These are phyloP conservation scores for Histomonas meleagridis DNA, from an alignment of 208 protist genomes.

Conservation along the genomic window DNA sequence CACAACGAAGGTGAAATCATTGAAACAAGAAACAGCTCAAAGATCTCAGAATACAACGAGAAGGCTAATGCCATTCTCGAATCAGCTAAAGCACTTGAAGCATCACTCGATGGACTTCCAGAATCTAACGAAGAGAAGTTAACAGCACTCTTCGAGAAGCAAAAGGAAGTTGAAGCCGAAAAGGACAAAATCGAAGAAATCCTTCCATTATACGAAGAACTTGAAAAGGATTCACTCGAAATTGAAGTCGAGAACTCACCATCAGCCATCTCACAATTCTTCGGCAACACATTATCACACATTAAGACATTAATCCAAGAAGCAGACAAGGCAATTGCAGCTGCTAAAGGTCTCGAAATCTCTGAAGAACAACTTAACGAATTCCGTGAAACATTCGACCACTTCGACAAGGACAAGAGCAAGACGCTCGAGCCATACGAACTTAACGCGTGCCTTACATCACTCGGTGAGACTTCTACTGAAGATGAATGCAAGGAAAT, in stretches of 20 bases:
- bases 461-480: neutral
- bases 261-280: neutral
- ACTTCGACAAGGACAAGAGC: neutral
- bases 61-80: neutral
- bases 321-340: neutral
- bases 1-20: neutral
- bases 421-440: neutral
- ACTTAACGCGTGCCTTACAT: slow-evolving; percentile 8
- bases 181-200: neutral
- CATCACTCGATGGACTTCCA: neutral
- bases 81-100: neutral
- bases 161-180: neutral
- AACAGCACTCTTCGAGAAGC: neutral
- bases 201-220: neutral
- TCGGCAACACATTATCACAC: neutral
- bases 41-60: neutral
- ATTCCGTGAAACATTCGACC: neutral
- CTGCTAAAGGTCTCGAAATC: slow-evolving; percentile 25
- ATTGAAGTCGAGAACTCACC: neutral
- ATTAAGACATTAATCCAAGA: neutral
- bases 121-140: neutral
- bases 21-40: neutral
- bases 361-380: slow-evolving; percentile 18
- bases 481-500: neutral
- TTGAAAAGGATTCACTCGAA: too few species aligned